Percentiles rank a stretch among this genome's conserved stretches.
phyloP scores from a whole-genome alignment of 805 yeast species.

The Monosporozyma solicola region DNA sequence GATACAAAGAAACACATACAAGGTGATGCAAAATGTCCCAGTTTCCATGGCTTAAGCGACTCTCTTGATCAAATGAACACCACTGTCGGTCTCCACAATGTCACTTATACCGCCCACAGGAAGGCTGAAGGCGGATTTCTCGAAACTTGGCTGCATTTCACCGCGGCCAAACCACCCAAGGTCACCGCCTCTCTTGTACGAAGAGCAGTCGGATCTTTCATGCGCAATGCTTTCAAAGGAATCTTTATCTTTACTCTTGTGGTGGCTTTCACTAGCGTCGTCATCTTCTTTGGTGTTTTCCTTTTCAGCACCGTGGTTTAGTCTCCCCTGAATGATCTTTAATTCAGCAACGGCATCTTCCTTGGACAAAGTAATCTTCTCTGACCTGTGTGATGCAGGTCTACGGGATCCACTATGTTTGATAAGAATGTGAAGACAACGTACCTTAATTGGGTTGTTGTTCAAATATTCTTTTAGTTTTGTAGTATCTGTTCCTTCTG shows the following conservation, averaged over 20 bases:
- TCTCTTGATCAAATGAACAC: conserved; percentile 81
- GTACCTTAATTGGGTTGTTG: conserved; percentile 55
- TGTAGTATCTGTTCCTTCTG: conserved; percentile 65
- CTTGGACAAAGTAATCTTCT: conserved; percentile 64
- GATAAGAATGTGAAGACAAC: conserved; percentile 73
- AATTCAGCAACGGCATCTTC: conserved; percentile 73
- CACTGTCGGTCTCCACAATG: conserved; percentile 82
- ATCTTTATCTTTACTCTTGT: conserved; percentile 4
- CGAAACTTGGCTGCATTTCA: conserved; percentile 93
- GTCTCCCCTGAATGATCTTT: conserved; percentile 50
- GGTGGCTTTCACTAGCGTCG: not conserved
- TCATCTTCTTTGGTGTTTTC: conserved; percentile 2
- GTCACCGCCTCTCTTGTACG: conserved; percentile 85
- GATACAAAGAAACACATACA: not conserved
- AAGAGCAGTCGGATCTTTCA: conserved; percentile 82
- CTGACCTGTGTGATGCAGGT: conserved; percentile 86
- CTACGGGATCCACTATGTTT: conserved; percentile 80
- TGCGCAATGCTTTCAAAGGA: conserved; percentile 60
- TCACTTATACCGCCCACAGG: conserved; percentile 77
- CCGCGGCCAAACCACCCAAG: conserved; percentile 83
- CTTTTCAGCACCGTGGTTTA: conserved; percentile 41
- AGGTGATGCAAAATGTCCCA: not conserved
- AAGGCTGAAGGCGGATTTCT: conserved; percentile 73
- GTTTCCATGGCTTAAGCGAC: not conserved
- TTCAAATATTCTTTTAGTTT: conserved; percentile 49